Conservation (phyloP, 2,329 filamentous ascomycete genomes). For the Celoporthe dispersa region DNA sequence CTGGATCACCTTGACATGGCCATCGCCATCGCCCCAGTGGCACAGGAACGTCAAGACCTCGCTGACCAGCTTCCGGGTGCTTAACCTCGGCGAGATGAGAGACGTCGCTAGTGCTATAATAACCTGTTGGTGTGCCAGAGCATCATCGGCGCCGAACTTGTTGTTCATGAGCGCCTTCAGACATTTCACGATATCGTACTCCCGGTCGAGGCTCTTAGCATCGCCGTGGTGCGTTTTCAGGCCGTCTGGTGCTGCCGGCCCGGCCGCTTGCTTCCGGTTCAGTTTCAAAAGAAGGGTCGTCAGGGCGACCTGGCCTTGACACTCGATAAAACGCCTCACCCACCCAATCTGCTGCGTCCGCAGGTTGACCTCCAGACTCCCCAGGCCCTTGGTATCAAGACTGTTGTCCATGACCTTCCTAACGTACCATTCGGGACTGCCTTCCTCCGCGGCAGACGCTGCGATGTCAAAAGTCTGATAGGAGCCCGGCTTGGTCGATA, state of each 20-base stretch:
- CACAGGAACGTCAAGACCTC: conserved; percentile 96
- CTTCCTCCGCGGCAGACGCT: conserved; percentile 87
- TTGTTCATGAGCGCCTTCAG: conserved; percentile 98
- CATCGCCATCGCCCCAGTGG: conserved; percentile 84
- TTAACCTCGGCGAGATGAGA: conserved; percentile 84
- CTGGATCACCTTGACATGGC: conserved; percentile 91
- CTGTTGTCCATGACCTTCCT: conserved; percentile 95
- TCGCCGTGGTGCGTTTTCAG: conserved; percentile 43
- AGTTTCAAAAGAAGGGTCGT: conserved; percentile 93
- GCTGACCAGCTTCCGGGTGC: conserved; percentile 91
- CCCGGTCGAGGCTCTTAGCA: conserved; percentile 84
- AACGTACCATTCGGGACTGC: conserved; percentile 97
- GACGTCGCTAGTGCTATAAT: conserved; percentile 85
- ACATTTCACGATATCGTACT: conserved; percentile 98
- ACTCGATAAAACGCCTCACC: conserved; percentile 96
- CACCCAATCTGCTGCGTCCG: conserved; percentile 96
- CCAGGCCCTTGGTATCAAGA: conserved; percentile 87
- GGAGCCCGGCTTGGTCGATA: conserved; percentile 73
- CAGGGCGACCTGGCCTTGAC: conserved; percentile 93
- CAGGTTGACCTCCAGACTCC: conserved; percentile 91
- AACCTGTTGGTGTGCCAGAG: conserved; percentile 85
- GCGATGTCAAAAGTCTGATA: conserved; percentile 69
- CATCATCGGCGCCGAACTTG: conserved; percentile 97
- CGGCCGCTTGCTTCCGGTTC: conserved; percentile 81
- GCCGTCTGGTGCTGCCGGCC: conserved; percentile 66